Evolutionary conservation across 371 early-diverging fungal species (phyloP).

Genomic region (Lichtheimia ornata): DNA sequence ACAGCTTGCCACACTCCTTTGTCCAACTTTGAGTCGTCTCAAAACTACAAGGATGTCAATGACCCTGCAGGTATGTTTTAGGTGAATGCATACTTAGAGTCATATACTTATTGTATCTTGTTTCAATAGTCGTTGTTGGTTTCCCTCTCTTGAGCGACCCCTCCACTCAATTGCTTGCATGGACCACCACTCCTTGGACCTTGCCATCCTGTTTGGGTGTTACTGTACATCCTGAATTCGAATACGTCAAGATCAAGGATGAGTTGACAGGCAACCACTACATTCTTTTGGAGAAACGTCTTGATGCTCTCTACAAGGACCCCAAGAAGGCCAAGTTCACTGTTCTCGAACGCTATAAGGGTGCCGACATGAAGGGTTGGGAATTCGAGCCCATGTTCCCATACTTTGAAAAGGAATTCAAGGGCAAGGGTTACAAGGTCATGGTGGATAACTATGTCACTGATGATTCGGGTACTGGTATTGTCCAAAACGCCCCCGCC

Average conservation of each 20-base stretch:
- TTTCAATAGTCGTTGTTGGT: slow-evolving; percentile 78
- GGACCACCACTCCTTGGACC: slow-evolving; percentile 99
- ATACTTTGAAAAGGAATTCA: slow-evolving; percentile 75
- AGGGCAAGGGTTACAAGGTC: slow-evolving; percentile 87
- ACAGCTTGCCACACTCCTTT: slow-evolving; percentile 97
- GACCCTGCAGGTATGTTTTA: slow-evolving; percentile 86
- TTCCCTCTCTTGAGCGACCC: slow-evolving; percentile 92
- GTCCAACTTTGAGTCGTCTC: slow-evolving; percentile 99
- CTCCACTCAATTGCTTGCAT: slow-evolving; percentile 85
- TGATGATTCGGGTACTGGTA: slow-evolving; percentile 98
- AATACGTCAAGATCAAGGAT: slow-evolving; percentile 95
- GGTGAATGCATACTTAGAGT: neutral
- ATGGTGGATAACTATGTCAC: slow-evolving; percentile 94
- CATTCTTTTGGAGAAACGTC: slow-evolving; percentile 85
- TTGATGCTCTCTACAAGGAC: slow-evolving; percentile 91
- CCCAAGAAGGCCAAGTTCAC: slow-evolving; percentile 94
- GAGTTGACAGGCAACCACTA: slow-evolving; percentile 77
- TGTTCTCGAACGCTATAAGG: slow-evolving; percentile 81
- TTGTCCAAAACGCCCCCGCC: slow-evolving; percentile 99
- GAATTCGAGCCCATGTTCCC: slow-evolving; percentile 94
- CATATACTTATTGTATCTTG: neutral
- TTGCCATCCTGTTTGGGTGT: slow-evolving; percentile 97
- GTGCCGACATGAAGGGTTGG: slow-evolving; percentile 84
- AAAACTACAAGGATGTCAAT: slow-evolving; percentile 99
- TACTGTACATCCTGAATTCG: slow-evolving; percentile 92